Percentiles rank a stretch among this genome's conserved stretches.
Conservation (phyloP, 306 rosid genomes). For the Acacia crassicarpa region DNA sequence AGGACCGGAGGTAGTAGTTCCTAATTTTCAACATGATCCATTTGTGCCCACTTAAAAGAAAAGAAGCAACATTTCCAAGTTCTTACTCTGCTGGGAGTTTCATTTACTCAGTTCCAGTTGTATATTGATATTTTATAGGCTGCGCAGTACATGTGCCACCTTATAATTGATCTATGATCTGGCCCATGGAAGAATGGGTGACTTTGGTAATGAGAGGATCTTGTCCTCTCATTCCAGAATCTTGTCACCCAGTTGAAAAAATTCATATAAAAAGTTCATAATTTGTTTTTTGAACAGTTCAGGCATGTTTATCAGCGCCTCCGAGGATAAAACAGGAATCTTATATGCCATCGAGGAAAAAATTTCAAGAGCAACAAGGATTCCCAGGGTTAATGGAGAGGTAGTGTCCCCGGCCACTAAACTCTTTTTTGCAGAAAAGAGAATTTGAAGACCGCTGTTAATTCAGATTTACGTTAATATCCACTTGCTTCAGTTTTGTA, state of each 20-base stretch:
- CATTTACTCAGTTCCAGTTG: not conserved
- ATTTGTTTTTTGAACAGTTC: constrained; percentile 56
- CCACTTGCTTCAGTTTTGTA: not conserved
- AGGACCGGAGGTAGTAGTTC: too few relatives aligned
- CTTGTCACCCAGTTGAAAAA: constrained; percentile 20
- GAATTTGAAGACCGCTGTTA: constrained; percentile 12
- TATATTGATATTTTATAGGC: not conserved
- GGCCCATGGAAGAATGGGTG: constrained; percentile 11
- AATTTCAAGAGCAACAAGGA: constrained; percentile 84
- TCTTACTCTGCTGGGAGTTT: not conserved
- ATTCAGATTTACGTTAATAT: not conserved
- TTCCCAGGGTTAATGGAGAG: constrained; percentile 91
- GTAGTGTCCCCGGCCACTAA: constrained; percentile 41
- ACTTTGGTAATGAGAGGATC: constrained; percentile 14
- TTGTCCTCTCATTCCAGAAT: constrained; percentile 14
- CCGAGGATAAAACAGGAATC: constrained; percentile 70
- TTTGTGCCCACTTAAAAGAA: not conserved
- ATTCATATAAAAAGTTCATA: constrained; percentile 14
- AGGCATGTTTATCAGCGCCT: constrained; percentile 74
- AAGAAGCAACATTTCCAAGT: not conserved
- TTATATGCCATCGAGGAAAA: constrained; percentile 75
- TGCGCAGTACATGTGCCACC: constrained; percentile 11
- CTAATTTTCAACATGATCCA: not conserved
- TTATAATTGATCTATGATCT: constrained; percentile 8
- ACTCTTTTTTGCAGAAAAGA: not conserved